phyloP scores from a whole-genome alignment of 2,329 filamentous ascomycete species.

The Microcyclosporella mali region DNA sequence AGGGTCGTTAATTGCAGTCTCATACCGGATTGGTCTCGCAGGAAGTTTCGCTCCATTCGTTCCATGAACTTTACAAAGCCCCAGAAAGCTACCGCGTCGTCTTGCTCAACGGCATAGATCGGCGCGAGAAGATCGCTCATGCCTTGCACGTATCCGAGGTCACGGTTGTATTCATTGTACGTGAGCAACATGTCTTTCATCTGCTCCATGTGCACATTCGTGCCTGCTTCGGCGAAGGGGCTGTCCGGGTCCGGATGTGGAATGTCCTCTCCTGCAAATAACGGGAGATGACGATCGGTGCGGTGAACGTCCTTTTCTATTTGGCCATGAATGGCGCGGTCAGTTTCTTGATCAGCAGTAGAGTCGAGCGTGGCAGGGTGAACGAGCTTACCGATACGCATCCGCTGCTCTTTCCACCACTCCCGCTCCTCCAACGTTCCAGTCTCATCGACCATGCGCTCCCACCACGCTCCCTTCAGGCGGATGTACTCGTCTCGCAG shows the following conservation, averaged over 20 bases:
- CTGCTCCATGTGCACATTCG: constrained; percentile 95
- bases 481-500: constrained; percentile 89
- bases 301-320: constrained; percentile 97
- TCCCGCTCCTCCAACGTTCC: constrained; percentile 77
- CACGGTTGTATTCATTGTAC: constrained; percentile 96
- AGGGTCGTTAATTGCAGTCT: constrained; percentile 81
- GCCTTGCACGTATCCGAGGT: constrained; percentile 93
- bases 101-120: constrained; percentile 94
- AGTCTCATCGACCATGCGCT: constrained; percentile 75
- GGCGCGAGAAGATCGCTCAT: constrained; percentile 97
- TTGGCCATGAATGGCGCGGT: constrained; percentile 43
- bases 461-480: constrained; percentile 95
- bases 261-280: constrained; percentile 93
- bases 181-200: constrained; percentile 99
- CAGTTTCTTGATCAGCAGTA: constrained; percentile 31
- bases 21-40: constrained; percentile 95
- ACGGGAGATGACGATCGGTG: constrained; percentile 88
- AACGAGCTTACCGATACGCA: constrained; percentile 70
- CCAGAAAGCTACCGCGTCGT: constrained; percentile 96
- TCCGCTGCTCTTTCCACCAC: constrained; percentile 94
- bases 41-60: constrained; percentile 94
- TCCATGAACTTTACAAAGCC: constrained; percentile 94
- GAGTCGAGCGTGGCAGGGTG: constrained; percentile 12
- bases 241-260: constrained; percentile 95
- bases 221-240: constrained; percentile 85